Evolutionary conservation across 2,329 filamentous ascomycete species (phyloP), one percentile per base, ranked within the genome.

Genomic region (Exophiala viscosa): DNA sequence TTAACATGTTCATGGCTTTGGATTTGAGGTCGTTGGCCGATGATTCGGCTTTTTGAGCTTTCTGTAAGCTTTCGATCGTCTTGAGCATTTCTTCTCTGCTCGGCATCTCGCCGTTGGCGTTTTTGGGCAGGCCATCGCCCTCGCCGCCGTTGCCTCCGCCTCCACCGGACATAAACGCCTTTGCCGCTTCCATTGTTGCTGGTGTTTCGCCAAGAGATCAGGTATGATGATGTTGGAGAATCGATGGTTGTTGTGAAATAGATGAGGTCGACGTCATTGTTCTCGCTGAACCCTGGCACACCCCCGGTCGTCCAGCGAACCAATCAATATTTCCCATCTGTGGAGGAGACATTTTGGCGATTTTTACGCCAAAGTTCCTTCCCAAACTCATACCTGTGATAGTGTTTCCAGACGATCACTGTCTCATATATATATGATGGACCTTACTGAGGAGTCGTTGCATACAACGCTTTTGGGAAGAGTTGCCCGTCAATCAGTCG

Each of bases 1-100:
- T 45, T 5, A 54, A 49, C 38, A 59, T 50, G 11, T 53, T 54
- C 48, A 46, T 47, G 13, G 56, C 56, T 33, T 54, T 59, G 7
- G 48, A 50, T 20, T 54, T 57, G 35, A 59, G 40, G 43, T 50
- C 41, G 38, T 55, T 52, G 38, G 54, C 55, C 13, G 43, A 47
- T 10, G 55, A 55, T 15, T 58, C 52, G 9, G 55, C 55, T 34
- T 58, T 58, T 23, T 58, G 55, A 8, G 55, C 55, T 33, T 51
- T 52, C 38, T 58, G 55, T 28, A 52, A 40, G 13, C 17, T 52
- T 28, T 58, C 52, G 31, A 58, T 52, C 9, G 52, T 52, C 28
- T 58, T 51, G 11, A 55, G 14, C 41, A 55, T 47, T 41, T 58
- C 45, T n/a, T 58, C 55, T 33, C 47, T 10, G 28, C 41, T 50